Conservation (phyloP, 306 rosid species). For the Astragalus glycyphyllos region DNA sequence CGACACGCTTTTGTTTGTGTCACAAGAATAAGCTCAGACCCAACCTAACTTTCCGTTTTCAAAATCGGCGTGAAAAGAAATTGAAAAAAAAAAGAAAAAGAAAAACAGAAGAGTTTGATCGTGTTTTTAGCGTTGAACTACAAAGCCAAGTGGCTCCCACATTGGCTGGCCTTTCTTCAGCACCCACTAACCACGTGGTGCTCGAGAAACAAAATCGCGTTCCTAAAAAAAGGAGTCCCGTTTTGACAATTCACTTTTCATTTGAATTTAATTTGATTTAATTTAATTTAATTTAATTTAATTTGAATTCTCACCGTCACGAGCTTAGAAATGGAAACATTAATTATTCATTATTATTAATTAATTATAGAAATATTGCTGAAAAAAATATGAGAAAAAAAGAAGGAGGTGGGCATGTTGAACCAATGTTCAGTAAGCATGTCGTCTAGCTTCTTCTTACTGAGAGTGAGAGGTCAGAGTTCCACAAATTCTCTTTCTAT, state of each 20-base stretch:
- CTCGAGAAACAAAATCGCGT: slow-evolving; percentile 53
- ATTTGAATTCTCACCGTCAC: slow-evolving; percentile 18
- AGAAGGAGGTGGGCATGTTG: slow-evolving; percentile 25
- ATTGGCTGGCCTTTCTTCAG: slow-evolving; percentile 41
- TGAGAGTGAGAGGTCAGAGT: slow-evolving; percentile 28
- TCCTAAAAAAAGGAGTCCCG: slow-evolving; percentile 49
- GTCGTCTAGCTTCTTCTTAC: slow-evolving; percentile 39
- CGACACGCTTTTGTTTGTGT: slow-evolving; percentile 26
- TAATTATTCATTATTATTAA: not conserved
- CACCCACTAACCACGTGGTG: slow-evolving; percentile 84
- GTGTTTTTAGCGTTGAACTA: slow-evolving; percentile 56
- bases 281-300: not conserved
- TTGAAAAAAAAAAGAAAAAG: not conserved
- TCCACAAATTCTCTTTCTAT: slow-evolving; percentile 40
- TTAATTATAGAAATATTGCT: not conserved
- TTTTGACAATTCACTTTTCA: slow-evolving; percentile 49
- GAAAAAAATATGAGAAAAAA: not conserved
- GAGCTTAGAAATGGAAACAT: slow-evolving; percentile 6
- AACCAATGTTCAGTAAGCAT: slow-evolving; percentile 51
- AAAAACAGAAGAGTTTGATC: not conserved
- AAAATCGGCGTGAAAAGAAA: not conserved
- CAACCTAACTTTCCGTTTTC: slow-evolving; percentile 30
- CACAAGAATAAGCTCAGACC: slow-evolving; percentile 30
- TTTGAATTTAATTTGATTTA: not conserved
- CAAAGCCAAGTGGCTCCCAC: slow-evolving; percentile 62